Conservation (phyloP, 2,329 filamentous ascomycete genomes). For the Colletotrichum filicis region DNA sequence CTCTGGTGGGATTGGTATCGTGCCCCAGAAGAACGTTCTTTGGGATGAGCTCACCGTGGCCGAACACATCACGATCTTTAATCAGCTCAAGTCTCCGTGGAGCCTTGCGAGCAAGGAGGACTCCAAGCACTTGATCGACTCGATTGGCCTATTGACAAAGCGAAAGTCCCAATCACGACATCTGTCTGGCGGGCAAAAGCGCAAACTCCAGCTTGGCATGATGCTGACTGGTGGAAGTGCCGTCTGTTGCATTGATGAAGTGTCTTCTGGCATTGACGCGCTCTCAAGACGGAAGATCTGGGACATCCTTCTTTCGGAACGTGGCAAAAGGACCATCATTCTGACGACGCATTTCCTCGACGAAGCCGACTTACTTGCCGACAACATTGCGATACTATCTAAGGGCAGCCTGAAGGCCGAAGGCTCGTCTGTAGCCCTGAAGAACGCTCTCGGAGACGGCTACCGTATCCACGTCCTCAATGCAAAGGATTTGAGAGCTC, state of each 20-base stretch:
- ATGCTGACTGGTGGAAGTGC: conserved; percentile 81
- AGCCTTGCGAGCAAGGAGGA: conserved; percentile 57
- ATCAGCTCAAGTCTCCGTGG: conserved; percentile 69
- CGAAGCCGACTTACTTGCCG: conserved; percentile 77
- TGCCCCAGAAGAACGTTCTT: conserved; percentile 81
- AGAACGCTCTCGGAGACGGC: conserved; percentile 68
- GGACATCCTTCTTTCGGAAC: conserved; percentile 75
- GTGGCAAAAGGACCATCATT: conserved; percentile 74
- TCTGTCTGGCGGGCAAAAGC: conserved; percentile 80
- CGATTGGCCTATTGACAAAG: conserved; percentile 75
- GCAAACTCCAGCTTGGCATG: conserved; percentile 81
- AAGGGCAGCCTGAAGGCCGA: conserved; percentile 74
- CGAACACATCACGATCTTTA: conserved; percentile 78
- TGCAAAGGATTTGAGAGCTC: conserved; percentile 57
- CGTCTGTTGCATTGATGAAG: conserved; percentile 80
- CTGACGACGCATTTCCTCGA: conserved; percentile 83
- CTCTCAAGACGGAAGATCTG: conserved; percentile 63
- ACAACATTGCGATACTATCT: conserved; percentile 77
- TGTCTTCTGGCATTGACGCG: conserved; percentile 79
- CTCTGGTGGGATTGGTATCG: conserved; percentile 77
- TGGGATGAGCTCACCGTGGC: conserved; percentile 79
- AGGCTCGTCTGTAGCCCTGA: conserved; percentile 76
- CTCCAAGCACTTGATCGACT: conserved; percentile 59
- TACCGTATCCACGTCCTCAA: conserved; percentile 44
- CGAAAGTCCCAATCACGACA: conserved; percentile 69